These are phyloP conservation scores for Nephromyces sp. DNA, from an alignment of 169 alveolate species.

Conservation along the genomic window DNA sequence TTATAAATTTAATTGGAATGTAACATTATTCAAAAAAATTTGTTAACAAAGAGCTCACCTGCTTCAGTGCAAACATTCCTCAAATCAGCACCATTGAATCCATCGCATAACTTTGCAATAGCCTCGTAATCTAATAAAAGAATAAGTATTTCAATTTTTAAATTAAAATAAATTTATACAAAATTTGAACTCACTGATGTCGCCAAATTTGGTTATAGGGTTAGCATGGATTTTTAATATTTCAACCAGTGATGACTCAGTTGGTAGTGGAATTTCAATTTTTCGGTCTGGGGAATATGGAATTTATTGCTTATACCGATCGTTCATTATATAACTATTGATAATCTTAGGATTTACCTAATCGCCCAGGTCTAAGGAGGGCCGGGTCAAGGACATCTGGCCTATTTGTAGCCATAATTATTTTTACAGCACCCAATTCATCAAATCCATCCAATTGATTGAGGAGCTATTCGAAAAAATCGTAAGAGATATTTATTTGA, in stretches of 20 bases:
- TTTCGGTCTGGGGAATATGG: constrained; percentile 64
- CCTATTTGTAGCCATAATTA: constrained; percentile 99
- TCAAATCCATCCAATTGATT: constrained; percentile 99
- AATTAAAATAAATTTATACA: neutral
- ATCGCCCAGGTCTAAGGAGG: constrained; percentile 96
- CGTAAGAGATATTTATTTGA: neutral
- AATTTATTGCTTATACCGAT: neutral
- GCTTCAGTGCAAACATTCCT: constrained; percentile 99
- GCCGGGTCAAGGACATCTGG: constrained; percentile 99
- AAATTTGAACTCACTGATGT: constrained; percentile 56
- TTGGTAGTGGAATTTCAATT: constrained; percentile 97
- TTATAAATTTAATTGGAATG: neutral
- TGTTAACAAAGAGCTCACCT: constrained; percentile 41
- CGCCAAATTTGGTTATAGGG: constrained; percentile 86
- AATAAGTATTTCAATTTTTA: neutral
- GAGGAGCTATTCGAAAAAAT: constrained; percentile 44
- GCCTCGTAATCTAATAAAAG: constrained; percentile 77
- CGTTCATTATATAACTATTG: neutral
- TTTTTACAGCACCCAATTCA: constrained; percentile 96
- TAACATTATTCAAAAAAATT: neutral
- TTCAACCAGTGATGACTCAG: constrained; percentile 88
- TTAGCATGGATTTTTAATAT: constrained; percentile 91
- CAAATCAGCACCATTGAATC: constrained; percentile 98
- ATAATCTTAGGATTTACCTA: constrained; percentile 59
- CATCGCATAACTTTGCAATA: constrained; percentile 88